phyloP scores from a whole-genome alignment of 352 stramenopile species.

The Thalassiosira livingstoniorum region DNA sequence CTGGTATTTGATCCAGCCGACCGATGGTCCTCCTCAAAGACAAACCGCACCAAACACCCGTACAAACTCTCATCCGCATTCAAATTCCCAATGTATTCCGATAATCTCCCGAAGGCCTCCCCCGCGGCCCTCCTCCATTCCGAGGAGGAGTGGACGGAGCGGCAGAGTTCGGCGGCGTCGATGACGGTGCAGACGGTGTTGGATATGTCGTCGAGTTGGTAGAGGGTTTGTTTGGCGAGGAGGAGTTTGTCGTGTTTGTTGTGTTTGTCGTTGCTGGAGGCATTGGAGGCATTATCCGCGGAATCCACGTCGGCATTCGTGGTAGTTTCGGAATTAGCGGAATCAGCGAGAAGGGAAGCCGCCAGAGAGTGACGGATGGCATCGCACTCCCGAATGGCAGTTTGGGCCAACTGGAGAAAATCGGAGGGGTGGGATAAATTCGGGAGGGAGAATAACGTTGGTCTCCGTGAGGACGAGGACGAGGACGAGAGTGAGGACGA shows the following conservation, averaged over 20 bases:
- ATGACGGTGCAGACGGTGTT: constrained; percentile 95
- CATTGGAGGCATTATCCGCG: too few relatives aligned
- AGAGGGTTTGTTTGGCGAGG: constrained; percentile 63
- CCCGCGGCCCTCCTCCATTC: constrained; percentile 89
- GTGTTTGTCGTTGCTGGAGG: too few relatives aligned
- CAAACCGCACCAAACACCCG: constrained; percentile 86
- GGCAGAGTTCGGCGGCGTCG: constrained; percentile 94
- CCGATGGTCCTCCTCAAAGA: constrained; percentile 23
- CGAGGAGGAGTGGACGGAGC: constrained; percentile 89
- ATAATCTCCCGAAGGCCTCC: constrained; percentile 91
- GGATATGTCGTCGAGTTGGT: constrained; percentile 92
- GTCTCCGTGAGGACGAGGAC: not conserved
- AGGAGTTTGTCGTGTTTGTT: constrained; percentile 24
- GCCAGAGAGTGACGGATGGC: constrained; percentile 56
- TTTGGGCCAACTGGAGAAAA: constrained; percentile 68
- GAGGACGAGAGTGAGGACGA: not conserved
- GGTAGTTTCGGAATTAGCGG: not conserved
- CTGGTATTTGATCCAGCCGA: not conserved
- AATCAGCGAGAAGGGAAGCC: constrained; percentile 31
- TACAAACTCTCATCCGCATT: constrained; percentile 94
- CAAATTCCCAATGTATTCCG: constrained; percentile 93
- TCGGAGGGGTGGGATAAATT: constrained; percentile 64
- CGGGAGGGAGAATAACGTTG: constrained; percentile 73
- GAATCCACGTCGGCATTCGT: constrained; percentile 11
- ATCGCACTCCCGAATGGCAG: constrained; percentile 73